These are phyloP conservation scores for Dioszegia aurantiaca DNA, from an alignment of 768 basidiomycete genomes.

Conservation along the genomic window DNA sequence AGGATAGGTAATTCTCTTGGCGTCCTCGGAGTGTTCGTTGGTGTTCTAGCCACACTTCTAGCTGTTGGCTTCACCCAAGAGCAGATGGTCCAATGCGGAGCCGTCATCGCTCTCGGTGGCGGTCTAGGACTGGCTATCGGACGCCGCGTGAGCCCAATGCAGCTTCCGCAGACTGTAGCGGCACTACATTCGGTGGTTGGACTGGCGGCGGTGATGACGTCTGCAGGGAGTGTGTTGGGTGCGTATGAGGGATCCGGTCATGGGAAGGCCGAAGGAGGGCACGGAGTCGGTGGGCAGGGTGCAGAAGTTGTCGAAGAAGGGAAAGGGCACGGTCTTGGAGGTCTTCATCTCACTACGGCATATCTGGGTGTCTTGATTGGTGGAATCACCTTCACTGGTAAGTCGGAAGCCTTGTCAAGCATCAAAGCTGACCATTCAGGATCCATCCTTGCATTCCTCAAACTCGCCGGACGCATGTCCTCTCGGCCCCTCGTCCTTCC, in stretches of 20 bases:
- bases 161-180: slow-evolving; percentile 78
- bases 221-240: slow-evolving; percentile 70
- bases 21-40: slow-evolving; percentile 76
- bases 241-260: slow-evolving; percentile 54
- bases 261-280: slow-evolving; percentile 3
- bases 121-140: slow-evolving; percentile 70
- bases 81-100: slow-evolving; percentile 73
- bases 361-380: slow-evolving; percentile 83
- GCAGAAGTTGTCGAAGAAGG: slow-evolving; percentile 11
- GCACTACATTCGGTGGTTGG: slow-evolving; percentile 86
- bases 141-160: slow-evolving; percentile 78
- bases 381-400: slow-evolving; percentile 74
- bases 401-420: background rate
- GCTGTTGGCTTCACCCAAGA: slow-evolving; percentile 79
- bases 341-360: slow-evolving; percentile 73
- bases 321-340: slow-evolving; percentile 9
- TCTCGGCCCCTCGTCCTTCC: slow-evolving; percentile 71
- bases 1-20: slow-evolving; percentile 86
- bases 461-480: slow-evolving; percentile 76
- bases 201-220: slow-evolving; percentile 82
- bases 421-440: slow-evolving; percentile 52
- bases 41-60: slow-evolving; percentile 72
- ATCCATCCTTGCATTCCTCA: slow-evolving; percentile 83
- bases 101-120: slow-evolving; percentile 71
- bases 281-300: slow-evolving; percentile 6